Percentiles rank a stretch among this genome's conserved stretches.
Evolutionary conservation across 192 early-diverging fungal genomes (phyloP).

Genomic region (Coemansia sp.): DNA sequence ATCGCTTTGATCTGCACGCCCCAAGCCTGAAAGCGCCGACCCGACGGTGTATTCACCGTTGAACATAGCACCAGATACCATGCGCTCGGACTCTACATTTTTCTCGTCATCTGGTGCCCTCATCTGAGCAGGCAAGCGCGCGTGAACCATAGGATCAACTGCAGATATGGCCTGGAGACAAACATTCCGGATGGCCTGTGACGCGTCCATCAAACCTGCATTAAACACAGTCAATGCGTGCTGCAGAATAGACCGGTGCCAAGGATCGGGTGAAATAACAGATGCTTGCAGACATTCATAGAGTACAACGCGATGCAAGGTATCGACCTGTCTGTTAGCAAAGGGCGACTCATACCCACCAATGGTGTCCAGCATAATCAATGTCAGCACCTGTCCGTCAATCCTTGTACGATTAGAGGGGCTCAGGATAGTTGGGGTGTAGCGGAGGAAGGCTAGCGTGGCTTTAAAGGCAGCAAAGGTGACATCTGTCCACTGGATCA

Average conservation of each 20-base stretch:
- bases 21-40: constrained; percentile 12
- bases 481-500: constrained; percentile 35
- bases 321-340: constrained; percentile 25
- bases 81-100: constrained; percentile 5
- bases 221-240: constrained; percentile 36
- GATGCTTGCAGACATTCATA: constrained; percentile 38
- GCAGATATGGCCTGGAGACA: constrained; percentile 16
- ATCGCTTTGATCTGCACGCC: constrained; percentile 8
- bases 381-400: constrained; percentile 31
- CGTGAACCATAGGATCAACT: constrained; percentile 39
- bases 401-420: constrained; percentile 26
- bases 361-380: constrained; percentile 31
- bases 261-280: constrained; percentile 42
- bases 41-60: constrained; percentile 9
- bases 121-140: constrained; percentile 43
- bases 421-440: constrained; percentile 24
- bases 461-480: constrained; percentile 14
- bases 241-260: constrained; percentile 42
- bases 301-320: constrained; percentile 14
- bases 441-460: constrained; percentile 15
- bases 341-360: constrained; percentile 20
- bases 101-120: constrained; percentile 35
- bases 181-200: constrained; percentile 12
- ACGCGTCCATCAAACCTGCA: constrained; percentile 22
- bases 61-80: constrained; percentile 12